Percentiles rank a stretch among this genome's conserved stretches.
These are phyloP conservation scores for Odonthalia washingtoniensis DNA, from an alignment of 31 red algal species.

Conservation along the genomic window DNA sequence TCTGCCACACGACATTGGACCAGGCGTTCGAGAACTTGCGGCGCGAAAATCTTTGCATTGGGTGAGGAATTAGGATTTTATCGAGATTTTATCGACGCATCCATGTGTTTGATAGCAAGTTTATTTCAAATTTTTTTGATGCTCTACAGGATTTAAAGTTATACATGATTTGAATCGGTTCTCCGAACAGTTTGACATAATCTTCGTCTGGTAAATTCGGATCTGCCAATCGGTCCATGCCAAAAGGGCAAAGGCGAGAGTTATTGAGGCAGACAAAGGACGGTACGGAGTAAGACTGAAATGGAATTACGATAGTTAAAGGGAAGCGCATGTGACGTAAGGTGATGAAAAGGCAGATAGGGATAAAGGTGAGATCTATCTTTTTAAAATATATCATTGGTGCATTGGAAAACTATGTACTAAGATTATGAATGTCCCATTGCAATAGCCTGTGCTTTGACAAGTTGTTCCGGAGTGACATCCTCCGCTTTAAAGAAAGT, in stretches of 20 bases:
- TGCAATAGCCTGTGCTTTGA: slow-evolving; percentile 74
- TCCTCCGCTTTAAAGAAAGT: slow-evolving; percentile 98
- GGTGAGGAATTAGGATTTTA: slow-evolving; percentile 69
- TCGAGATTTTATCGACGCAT: slow-evolving; percentile 90
- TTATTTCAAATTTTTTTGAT: slow-evolving; percentile 79
- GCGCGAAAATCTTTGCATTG: slow-evolving; percentile 90
- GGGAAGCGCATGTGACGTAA: too few relatives aligned
- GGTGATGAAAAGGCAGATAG: too few relatives aligned
- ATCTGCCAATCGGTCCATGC: slow-evolving; percentile 86
- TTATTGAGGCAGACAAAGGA: too few relatives aligned
- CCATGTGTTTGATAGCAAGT: slow-evolving; percentile 85
- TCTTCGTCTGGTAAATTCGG: slow-evolving; percentile 85
- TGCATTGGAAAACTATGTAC: too few relatives aligned
- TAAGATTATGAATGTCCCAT: slow-evolving; percentile 57
- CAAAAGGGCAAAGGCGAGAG: too few relatives aligned
- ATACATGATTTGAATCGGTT: slow-evolving; percentile 81
- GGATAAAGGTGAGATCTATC: too few relatives aligned
- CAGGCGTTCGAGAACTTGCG: slow-evolving; percentile 90
- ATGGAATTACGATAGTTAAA: too few relatives aligned
- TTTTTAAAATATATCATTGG: too few relatives aligned
- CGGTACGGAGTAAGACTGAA: too few relatives aligned
- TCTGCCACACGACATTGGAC: slow-evolving; percentile 77
- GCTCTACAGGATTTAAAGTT: slow-evolving; percentile 65
- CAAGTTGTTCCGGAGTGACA: slow-evolving; percentile 89
- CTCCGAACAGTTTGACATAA: slow-evolving; percentile 84